Conservation (phyloP, 768 basidiomycete genomes). For the Holtermanniella nyarrowii region DNA sequence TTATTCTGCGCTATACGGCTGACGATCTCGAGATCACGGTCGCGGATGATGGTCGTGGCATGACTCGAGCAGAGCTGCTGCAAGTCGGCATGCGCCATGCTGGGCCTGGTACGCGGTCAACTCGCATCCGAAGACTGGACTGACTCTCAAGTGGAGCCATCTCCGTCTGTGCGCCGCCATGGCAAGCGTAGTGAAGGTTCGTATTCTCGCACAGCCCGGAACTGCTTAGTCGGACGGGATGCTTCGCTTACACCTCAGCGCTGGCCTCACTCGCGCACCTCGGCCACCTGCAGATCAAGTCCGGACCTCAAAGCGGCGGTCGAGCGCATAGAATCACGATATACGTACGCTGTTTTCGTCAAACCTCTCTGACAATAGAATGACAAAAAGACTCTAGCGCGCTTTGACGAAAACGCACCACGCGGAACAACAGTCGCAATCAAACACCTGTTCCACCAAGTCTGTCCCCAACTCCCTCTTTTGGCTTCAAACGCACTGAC, state of each 20-base stretch:
- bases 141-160: too few species aligned
- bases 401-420: conserved; percentile 62
- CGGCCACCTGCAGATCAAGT: conserved; percentile 68
- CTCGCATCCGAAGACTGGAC: too few species aligned
- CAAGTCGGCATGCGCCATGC: conserved; percentile 59
- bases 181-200: conserved; percentile 36
- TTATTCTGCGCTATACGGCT: conserved; percentile 57
- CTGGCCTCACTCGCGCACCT: conserved; percentile 73
- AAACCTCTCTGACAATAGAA: conserved; percentile 1
- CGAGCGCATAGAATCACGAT: conserved; percentile 67
- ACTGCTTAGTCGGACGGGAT: not conserved
- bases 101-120: too few species aligned
- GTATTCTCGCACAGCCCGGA: not conserved
- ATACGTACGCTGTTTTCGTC: conserved; percentile 49
- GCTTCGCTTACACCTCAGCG: conserved; percentile 46
- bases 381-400: conserved; percentile 52
- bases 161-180: too few species aligned
- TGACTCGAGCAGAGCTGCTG: conserved; percentile 53
- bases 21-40: conserved; percentile 72
- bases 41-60: conserved; percentile 72
- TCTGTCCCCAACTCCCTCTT: conserved; percentile 39
- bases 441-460: conserved; percentile 84
- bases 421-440: conserved; percentile 73
- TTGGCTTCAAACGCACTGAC: not conserved
- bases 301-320: conserved; percentile 54